These are phyloP conservation scores for Byssochlamys sp. DNA, from an alignment of 2,329 filamentous ascomycete genomes.

Conservation along the genomic window DNA sequence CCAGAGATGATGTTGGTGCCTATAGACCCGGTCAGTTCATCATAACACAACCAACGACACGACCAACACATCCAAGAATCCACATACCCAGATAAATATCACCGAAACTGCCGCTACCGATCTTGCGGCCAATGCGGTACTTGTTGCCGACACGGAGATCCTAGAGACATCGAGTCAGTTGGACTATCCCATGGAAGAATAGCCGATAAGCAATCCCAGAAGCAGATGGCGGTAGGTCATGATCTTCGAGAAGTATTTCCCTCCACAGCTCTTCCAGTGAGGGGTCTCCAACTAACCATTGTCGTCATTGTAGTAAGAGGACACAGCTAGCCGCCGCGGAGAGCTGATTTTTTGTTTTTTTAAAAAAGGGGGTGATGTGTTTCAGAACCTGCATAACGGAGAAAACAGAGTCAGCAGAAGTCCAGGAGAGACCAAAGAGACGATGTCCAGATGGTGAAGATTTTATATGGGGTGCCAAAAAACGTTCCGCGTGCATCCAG, in stretches of 20 bases:
- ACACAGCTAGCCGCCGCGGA: slow-evolving; percentile 24
- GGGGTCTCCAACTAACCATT: slow-evolving; percentile 21
- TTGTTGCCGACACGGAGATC: slow-evolving; percentile 99
- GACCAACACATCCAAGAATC: neutral
- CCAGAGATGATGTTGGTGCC: slow-evolving; percentile 99
- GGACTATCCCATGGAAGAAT: neutral
- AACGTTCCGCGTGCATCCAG: neutral
- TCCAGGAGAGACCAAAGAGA: neutral
- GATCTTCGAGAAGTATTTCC: neutral
- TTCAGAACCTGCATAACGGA: slow-evolving; percentile 1
- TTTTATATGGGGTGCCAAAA: neutral
- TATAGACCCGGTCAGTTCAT: slow-evolving; percentile 18
- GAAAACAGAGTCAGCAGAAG: neutral
- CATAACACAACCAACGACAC: neutral
- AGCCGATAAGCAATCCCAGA: neutral
- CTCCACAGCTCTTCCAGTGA: neutral
- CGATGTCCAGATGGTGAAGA: neutral
- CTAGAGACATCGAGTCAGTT: slow-evolving; percentile 42
- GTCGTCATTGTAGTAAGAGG: slow-evolving; percentile 26
- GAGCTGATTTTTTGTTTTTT: neutral
- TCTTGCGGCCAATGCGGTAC: slow-evolving; percentile 98
- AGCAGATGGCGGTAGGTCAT: neutral
- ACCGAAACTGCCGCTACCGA: slow-evolving; percentile 92
- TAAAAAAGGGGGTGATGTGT: neutral
- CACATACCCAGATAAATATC: slow-evolving; percentile 80